Base-by-base conservation (phyloP, 148 eudicot genomes). In the Camellia lanceoleosa region DNA sequence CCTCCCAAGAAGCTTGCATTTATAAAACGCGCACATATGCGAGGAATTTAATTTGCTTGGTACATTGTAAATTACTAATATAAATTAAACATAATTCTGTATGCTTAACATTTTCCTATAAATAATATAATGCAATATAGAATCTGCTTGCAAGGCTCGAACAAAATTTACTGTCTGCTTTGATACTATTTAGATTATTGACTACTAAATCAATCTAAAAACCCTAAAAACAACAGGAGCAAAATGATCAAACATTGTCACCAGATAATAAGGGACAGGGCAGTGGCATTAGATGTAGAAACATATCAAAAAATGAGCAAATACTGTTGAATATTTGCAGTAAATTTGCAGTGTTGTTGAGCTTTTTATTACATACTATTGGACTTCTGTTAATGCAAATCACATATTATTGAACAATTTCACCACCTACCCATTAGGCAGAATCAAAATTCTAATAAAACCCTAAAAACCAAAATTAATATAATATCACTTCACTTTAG, bases 1-100 rank as follows among this genome's bases (percentile, higher is more conserved):
- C 44, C 81, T 62, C 59, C 13, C 79, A 47, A 75, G 61, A 68
- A 73, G 44, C 41, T 74, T 59, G 63, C 75, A 68, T 41, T 47
- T 67, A 75, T 74, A 74, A 74, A 83, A 20, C 67, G 47, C 46
- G 19, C n/a, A 41, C 42, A 41, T 30, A 30, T 30, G 38, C 38
- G 15, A 46, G 47, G 30, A 20, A 8, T 63, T 23, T 18, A 19
- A 8, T 3, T 3, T 64, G 20, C 0, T 64, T 9, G 20, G 68
- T 64, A 9, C 14, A 7, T 64, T 64, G 38, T 64, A 41, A 14
- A 64, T 64, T 20, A 64, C 30, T 19, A 19, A 64, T 9, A 7
- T 9, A 20, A 19, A 7, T 64, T 20, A 9, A 9, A 20, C 30
- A 19, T 23, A 12, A 42, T 64, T 64, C 30, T 64, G 42, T 64